A percentile compares a stretch with the other conserved stretches of the same genome.
Evolutionary conservation across 2,329 filamentous ascomycete species (phyloP).

Genomic region (Taxawa tesnikishii): DNA sequence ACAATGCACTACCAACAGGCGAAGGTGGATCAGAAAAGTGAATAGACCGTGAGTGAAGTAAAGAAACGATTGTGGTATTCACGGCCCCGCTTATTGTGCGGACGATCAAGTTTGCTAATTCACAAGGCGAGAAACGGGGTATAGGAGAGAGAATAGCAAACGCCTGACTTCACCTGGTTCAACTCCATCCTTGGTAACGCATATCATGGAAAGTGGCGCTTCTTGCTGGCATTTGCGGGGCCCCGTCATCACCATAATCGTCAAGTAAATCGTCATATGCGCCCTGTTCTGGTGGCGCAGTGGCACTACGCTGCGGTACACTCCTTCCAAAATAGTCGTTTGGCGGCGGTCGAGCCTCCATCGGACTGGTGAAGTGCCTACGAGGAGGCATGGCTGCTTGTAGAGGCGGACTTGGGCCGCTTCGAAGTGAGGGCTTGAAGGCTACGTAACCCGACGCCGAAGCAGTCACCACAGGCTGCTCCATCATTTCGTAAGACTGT

Average conservation of each 20-base stretch:
- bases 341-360: constrained; percentile 3
- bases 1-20: no score
- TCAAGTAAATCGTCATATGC: constrained; percentile 1
- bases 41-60: no score
- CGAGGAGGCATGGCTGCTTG: constrained; percentile 2
- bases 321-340: not conserved
- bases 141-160: no score
- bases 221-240: not conserved
- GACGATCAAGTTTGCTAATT: no score
- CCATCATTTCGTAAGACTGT: constrained; percentile 20
- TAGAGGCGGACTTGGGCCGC: not conserved
- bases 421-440: constrained; percentile 16
- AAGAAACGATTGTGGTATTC: no score
- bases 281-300: constrained; percentile 6
- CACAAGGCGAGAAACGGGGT: no score
- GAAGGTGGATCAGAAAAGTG: no score
- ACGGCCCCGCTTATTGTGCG: no score
- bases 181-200: no score
- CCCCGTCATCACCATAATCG: constrained; percentile 2
- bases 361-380: constrained; percentile 6
- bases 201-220: no score
- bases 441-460: constrained; percentile 15
- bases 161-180: no score
- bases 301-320: constrained; percentile 7
- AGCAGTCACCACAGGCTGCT: constrained; percentile 8